Evolutionary conservation across 805 yeast genomes (phyloP).

Genomic region (Candida xyloterini): DNA sequence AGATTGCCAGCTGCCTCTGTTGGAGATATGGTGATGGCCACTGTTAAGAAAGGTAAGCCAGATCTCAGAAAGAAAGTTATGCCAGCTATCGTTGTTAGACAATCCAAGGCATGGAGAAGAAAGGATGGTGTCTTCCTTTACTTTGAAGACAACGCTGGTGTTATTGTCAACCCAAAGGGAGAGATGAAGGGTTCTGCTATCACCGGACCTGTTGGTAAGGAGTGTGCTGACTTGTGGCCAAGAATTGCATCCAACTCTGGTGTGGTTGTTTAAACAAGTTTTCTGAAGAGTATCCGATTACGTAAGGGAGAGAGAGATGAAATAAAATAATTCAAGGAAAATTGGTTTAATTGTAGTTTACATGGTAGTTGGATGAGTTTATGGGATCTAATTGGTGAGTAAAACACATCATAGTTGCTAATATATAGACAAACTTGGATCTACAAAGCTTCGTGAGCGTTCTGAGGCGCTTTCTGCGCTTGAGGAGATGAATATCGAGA

Average conservation of each 20-base stretch:
- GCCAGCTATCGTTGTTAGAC: constrained; percentile 99
- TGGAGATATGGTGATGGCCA: constrained; percentile 99
- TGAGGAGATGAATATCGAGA: constrained; percentile 29
- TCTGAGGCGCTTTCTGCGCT: constrained; percentile 46
- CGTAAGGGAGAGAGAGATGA: constrained; percentile 16
- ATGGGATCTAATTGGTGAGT: constrained; percentile 1
- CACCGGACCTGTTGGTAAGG: constrained; percentile 99
- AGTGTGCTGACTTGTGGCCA: constrained; percentile 99
- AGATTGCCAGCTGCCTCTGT: constrained; percentile 99
- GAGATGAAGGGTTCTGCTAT: constrained; percentile 99
- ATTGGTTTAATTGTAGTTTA: neutral
- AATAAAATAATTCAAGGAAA: constrained; percentile 11
- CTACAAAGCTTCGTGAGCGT: constrained; percentile 53
- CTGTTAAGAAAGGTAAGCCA: constrained; percentile 99
- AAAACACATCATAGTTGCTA: neutral
- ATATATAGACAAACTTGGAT: constrained; percentile 34
- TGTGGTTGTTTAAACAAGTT: constrained; percentile 86
- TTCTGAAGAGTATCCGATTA: constrained; percentile 10
- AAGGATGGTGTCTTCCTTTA: constrained; percentile 99
- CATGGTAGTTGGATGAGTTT: neutral
- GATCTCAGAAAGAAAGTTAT: constrained; percentile 99
- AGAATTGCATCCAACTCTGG: constrained; percentile 99
- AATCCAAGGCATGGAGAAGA: constrained; percentile 99
- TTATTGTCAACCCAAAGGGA: constrained; percentile 99
- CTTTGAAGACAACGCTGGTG: constrained; percentile 99